phyloP scores from a whole-genome alignment of 805 yeast species.

The Candida koratica region DNA sequence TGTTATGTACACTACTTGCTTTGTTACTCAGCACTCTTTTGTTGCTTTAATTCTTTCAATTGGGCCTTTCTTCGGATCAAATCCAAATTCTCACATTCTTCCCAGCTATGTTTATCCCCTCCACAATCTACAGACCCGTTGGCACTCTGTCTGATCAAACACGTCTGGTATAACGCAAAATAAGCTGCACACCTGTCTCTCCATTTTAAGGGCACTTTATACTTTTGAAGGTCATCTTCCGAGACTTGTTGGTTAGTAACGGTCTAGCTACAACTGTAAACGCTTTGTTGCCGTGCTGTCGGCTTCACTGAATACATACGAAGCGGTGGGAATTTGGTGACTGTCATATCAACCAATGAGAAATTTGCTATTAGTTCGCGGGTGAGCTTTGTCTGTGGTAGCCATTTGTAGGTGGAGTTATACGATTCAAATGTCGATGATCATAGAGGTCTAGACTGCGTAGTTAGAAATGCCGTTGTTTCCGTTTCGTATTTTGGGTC shows the following conservation, averaged over 20 bases:
- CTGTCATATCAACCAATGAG: conserved; percentile 26
- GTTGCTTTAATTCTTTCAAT: conserved; percentile 34
- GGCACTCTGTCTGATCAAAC: conserved; percentile 42
- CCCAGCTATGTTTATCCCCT: conserved; percentile 78
- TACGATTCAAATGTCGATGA: too few species aligned
- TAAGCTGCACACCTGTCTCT: conserved; percentile 78
- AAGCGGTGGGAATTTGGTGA: conserved; percentile 41
- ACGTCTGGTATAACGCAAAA: conserved; percentile 42
- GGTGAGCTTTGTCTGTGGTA: neutral
- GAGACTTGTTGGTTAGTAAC: conserved; percentile 45
- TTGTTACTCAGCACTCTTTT: too few species aligned
- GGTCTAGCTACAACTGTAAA: too few species aligned
- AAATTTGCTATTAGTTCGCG: conserved; percentile 10
- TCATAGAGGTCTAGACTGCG: too few species aligned
- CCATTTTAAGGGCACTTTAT: conserved; percentile 73
- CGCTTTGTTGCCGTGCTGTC: too few species aligned
- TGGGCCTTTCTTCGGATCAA: conserved; percentile 77
- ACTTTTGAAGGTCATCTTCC: conserved; percentile 77
- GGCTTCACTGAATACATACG: conserved; percentile 25
- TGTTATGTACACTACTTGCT: too few species aligned
- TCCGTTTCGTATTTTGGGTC: too few species aligned
- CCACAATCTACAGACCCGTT: conserved; percentile 52
- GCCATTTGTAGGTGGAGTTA: neutral
- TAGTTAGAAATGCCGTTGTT: too few species aligned
- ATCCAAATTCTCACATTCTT: conserved; percentile 79